These are phyloP conservation scores for Asterochloris sp. DNA, from an alignment of 139 green algal species.

Conservation along the genomic window DNA sequence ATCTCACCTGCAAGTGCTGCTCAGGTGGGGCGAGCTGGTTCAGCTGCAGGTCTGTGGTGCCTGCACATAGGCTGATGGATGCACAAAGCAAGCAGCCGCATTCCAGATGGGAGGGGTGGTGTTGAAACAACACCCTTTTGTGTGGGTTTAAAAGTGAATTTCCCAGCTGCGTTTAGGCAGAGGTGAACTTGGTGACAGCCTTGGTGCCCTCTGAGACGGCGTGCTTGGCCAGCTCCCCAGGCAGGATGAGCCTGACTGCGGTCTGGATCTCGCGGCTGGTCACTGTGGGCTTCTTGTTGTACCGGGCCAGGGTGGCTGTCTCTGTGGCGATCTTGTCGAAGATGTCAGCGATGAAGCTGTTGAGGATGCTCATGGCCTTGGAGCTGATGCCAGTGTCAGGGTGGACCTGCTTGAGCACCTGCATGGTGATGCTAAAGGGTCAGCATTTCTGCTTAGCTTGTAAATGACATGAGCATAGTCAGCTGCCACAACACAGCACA, in stretches of 20 bases:
- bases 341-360: conserved; percentile 85
- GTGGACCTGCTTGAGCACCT: conserved; percentile 63
- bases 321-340: conserved; percentile 89
- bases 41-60: neutral
- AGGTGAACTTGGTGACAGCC: conserved; percentile 90
- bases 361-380: conserved; percentile 98
- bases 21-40: neutral
- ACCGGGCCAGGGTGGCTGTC: conserved; percentile 39
- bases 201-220: conserved; percentile 85
- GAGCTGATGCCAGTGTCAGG: conserved; percentile 94
- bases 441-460: neutral
- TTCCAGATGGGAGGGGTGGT: neutral
- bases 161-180: conserved; percentile 37
- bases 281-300: conserved; percentile 86
- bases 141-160: neutral
- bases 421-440: neutral
- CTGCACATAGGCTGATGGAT: neutral
- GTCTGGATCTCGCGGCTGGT: conserved; percentile 87
- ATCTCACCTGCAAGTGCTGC: neutral
- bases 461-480: neutral
- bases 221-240: conserved; percentile 83
- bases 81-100: neutral
- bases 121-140: conserved; percentile 19
- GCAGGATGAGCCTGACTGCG: conserved; percentile 72
- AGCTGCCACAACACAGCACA: conserved; percentile 51